Base-by-base conservation (phyloP, 345 rosid genomes). In the Salix viminalis region DNA sequence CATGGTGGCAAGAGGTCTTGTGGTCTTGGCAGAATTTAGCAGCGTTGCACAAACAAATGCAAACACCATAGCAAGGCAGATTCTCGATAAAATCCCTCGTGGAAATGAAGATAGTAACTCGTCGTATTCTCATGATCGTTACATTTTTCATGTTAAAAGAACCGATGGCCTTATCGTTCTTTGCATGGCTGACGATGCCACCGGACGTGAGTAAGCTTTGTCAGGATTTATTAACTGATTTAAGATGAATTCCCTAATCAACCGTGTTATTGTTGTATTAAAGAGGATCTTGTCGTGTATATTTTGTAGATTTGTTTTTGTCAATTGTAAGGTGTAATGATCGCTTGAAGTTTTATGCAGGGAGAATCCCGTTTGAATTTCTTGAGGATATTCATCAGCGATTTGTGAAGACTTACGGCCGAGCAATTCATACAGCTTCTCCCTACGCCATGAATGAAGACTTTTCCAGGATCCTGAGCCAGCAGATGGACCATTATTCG, bases 381-480 rank as follows among this genome's bases (percentile, higher is more conserved):
- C 80, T 87, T 11, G 88, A 85, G 79, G 88, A 87, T 64, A 80
- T 84, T 39, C 88, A 85, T 66, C 79, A 83, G 54, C 80, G 76
- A 74, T 87, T 87, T 62, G 86, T 81, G 56, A 83, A 42, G 79
- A 81, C 82, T 0, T 87, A 87, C 9, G 81, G 82, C 11, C 81
- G 79, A 3, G 84, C 85, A 48, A 77, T 84, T 76, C 83, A 60
- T 36, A 76, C 84, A 26, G 88, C 92, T 10, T 60, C 86, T 8
- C 84, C 88, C 9, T 89, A 89, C 71, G 87, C 87, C 37, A 87
- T 87, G 92, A 87, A 89, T 42, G 88, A 85, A 21, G 92, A 89
- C 23, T 89, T 89, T 48, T 89, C 87, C 5, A 72, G 90, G 76
- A 67, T 87, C 24, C 48, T 87, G 65, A 72, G 88, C 77, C 89